Percentiles rank a stretch among this genome's conserved stretches.
phyloP scores from a whole-genome alignment of 352 stramenopile species.

The Phytophthora agathidicida region DNA sequence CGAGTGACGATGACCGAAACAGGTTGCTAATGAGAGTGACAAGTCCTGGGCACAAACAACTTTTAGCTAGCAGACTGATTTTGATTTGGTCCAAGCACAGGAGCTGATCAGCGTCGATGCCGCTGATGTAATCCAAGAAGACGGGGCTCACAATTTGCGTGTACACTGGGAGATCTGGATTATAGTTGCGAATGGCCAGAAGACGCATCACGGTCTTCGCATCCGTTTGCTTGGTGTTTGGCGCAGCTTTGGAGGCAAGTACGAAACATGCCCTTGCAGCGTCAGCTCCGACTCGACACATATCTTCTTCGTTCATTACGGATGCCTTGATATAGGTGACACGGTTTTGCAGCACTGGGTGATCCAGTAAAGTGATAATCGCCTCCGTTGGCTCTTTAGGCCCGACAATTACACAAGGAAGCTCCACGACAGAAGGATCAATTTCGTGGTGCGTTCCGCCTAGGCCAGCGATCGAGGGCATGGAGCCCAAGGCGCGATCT shows the following conservation, averaged over 20 bases:
- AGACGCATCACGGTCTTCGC: conserved; percentile 63
- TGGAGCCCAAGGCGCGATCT: conserved; percentile 43
- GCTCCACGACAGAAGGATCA: conserved; percentile 42
- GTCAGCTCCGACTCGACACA: conserved; percentile 64
- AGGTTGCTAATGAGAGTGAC: conserved; percentile 68
- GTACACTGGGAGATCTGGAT: conserved; percentile 61
- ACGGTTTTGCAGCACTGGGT: conserved; percentile 62
- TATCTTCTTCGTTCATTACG: conserved; percentile 68
- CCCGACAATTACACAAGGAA: conserved; percentile 61
- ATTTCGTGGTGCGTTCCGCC: conserved; percentile 9
- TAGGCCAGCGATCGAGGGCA: conserved; percentile 13
- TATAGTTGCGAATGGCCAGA: conserved; percentile 69
- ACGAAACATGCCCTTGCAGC: conserved; percentile 62
- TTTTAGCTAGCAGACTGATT: conserved; percentile 67
- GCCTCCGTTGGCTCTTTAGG: conserved; percentile 57
- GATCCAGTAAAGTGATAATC: conserved; percentile 59
- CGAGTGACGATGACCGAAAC: conserved; percentile 51
- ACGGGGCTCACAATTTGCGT: conserved; percentile 61
- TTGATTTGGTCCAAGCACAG: conserved; percentile 74
- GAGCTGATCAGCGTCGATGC: conserved; percentile 57
- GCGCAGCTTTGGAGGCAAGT: conserved; percentile 52
- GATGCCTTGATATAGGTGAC: conserved; percentile 74
- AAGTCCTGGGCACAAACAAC: conserved; percentile 62
- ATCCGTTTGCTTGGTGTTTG: conserved; percentile 46
- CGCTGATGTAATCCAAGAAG: conserved; percentile 66